Conservation (phyloP, 495 filamentous ascomycete genomes). For the Baudoinia panamericana region DNA sequence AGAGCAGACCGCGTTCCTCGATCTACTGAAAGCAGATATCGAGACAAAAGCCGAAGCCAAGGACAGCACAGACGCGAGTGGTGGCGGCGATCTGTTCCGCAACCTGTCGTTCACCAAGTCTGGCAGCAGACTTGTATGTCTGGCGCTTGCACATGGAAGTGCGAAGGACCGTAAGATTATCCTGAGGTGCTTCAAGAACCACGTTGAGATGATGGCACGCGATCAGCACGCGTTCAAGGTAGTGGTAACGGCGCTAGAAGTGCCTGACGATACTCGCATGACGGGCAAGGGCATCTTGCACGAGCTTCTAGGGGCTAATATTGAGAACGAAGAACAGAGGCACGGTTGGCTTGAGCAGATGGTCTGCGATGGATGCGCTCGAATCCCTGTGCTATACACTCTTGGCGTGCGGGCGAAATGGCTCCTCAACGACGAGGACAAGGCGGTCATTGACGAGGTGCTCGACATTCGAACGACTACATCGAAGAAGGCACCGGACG, state of each 20-base stretch:
- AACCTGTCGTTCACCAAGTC: constrained; percentile 92
- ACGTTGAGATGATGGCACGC: constrained; percentile 62
- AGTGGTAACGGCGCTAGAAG: constrained; percentile 71
- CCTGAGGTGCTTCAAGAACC: constrained; percentile 74
- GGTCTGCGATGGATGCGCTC: constrained; percentile 55
- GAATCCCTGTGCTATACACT: constrained; percentile 70
- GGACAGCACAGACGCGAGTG: constrained; percentile 22
- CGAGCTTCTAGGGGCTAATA: constrained; percentile 53
- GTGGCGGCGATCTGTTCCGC: constrained; percentile 75
- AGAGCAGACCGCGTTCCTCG: constrained; percentile 76
- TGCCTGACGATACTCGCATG: constrained; percentile 85
- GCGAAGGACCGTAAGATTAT: constrained; percentile 90
- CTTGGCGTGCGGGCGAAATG: constrained; percentile 59
- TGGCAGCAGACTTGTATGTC: constrained; percentile 66
- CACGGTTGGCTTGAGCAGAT: constrained; percentile 36
- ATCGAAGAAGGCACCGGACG: constrained; percentile 77
- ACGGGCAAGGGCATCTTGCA: constrained; percentile 72
- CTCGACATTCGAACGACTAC: constrained; percentile 36
- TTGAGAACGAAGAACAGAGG: constrained; percentile 6
- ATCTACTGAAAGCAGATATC: constrained; percentile 70
- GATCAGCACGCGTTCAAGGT: constrained; percentile 70
- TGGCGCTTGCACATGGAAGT: constrained; percentile 65
- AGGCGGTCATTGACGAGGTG: constrained; percentile 57
- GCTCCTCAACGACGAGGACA: constrained; percentile 50
- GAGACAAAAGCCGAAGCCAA: constrained; percentile 23